Evolutionary conservation across 2,329 filamentous ascomycete genomes (phyloP).

Genomic region (Diaporthe caulivora): DNA sequence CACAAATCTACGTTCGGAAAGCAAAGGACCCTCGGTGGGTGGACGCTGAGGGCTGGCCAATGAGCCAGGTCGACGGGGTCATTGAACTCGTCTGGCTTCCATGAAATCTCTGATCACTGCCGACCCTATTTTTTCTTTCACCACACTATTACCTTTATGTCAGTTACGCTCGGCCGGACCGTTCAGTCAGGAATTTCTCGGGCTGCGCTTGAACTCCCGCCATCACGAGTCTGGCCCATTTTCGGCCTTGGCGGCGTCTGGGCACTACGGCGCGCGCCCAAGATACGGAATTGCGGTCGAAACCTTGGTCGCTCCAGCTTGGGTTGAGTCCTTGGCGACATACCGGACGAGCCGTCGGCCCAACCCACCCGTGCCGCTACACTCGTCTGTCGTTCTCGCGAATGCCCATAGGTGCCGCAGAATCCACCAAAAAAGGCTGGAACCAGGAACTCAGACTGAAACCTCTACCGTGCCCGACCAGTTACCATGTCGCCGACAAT

Average conservation of each 20-base stretch:
- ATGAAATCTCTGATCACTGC: slow-evolving; percentile 20
- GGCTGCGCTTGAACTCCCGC: not conserved
- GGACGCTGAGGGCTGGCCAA: slow-evolving; percentile 57
- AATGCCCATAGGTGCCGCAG: not conserved
- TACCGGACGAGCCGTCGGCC: slow-evolving; percentile 20
- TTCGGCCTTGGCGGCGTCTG: not conserved
- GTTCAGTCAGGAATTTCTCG: slow-evolving; percentile 8
- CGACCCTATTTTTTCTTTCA: slow-evolving; percentile 1
- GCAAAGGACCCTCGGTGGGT: slow-evolving; percentile 67
- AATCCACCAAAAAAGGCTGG: not conserved
- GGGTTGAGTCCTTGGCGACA: slow-evolving; percentile 15
- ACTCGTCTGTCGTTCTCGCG: not conserved
- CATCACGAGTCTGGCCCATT: not conserved
- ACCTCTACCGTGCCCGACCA: not conserved
- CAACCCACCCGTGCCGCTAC: not conserved
- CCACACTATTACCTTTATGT: slow-evolving; percentile 13
- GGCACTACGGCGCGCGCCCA: slow-evolving; percentile 1
- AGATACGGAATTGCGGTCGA: not conserved
- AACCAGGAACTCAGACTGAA: slow-evolving; percentile 6
- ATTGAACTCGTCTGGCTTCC: slow-evolving; percentile 70
- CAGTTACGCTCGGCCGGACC: slow-evolving; percentile 11
- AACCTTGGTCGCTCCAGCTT: slow-evolving; percentile 4
- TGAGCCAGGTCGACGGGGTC: slow-evolving; percentile 67
- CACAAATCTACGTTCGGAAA: slow-evolving; percentile 66
- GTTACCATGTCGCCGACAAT: not conserved